These are phyloP conservation scores for Penicillium silybi DNA, from an alignment of 495 filamentous ascomycete genomes.

Conservation along the genomic window DNA sequence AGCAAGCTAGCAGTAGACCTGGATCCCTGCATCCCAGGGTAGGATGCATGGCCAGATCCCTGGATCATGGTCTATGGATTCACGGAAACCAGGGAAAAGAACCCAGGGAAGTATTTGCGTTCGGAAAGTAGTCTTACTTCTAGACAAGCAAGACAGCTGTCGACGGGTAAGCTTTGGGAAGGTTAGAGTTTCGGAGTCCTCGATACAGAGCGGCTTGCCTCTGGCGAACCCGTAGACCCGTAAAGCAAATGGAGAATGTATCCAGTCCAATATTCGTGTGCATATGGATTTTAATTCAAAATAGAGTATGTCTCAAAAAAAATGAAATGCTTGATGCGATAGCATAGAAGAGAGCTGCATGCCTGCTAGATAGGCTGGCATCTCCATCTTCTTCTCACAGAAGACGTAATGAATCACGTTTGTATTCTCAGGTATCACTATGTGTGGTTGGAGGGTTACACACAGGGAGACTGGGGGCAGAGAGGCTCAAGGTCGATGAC, in stretches of 20 bases:
- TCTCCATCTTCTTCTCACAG: not conserved
- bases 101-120: conserved; percentile 6
- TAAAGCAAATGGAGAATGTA: not conserved
- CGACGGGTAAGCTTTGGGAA: not conserved
- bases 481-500: conserved; percentile 18
- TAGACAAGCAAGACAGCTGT: not conserved
- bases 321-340: too few relatives aligned
- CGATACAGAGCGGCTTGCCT: not conserved
- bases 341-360: not conserved
- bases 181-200: conserved; percentile 12
- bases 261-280: too few relatives aligned
- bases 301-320: too few relatives aligned
- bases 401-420: not conserved
- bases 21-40: not conserved
- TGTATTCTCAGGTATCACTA: too few relatives aligned
- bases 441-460: conserved; percentile 14
- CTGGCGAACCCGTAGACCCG: conserved; percentile 1
- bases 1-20: not conserved
- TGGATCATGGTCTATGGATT: conserved; percentile 5
- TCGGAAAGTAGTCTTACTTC: conserved; percentile 6
- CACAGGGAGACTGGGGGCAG: not conserved
- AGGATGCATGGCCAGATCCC: conserved; percentile 13
- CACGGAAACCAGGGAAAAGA: conserved; percentile 8
- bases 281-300: too few relatives aligned
- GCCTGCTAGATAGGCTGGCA: not conserved